Percentiles rank a stretch among this genome's conserved stretches.
Evolutionary conservation across 306 rosid genomes (phyloP).

Genomic region (Oxytropis ochrocephala): DNA sequence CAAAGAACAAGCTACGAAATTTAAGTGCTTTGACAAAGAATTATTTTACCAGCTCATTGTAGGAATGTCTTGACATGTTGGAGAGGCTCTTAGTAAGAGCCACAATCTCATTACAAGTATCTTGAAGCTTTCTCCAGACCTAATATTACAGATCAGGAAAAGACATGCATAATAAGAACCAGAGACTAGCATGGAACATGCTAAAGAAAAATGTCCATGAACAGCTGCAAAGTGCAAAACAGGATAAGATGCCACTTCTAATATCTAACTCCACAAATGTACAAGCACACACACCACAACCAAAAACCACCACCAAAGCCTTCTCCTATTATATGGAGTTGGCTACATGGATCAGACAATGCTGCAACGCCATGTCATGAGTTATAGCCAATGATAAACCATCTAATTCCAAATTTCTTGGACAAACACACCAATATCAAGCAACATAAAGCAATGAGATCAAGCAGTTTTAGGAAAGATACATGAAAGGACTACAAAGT

Average conservation of each 20-base stretch:
- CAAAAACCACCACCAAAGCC: not conserved
- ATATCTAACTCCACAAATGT: not conserved
- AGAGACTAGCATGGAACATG: not conserved
- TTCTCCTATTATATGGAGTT: not conserved
- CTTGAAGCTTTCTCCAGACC: slow-evolving; percentile 81
- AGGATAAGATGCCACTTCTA: not conserved
- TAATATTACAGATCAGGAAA: slow-evolving; percentile 25
- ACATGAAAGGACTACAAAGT: not conserved
- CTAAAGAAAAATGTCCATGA: not conserved
- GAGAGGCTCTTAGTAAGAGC: slow-evolving; percentile 70
- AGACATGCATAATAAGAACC: slow-evolving; percentile 6
- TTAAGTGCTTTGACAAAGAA: slow-evolving; percentile 1
- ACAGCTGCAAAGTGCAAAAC: not conserved
- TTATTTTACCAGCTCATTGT: slow-evolving; percentile 51
- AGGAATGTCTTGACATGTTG: slow-evolving; percentile 55
- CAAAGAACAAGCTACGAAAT: not conserved
- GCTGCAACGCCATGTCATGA: not conserved
- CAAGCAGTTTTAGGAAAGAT: not conserved
- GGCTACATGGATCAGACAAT: not conserved
- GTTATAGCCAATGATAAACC: not conserved
- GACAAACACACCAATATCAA: not conserved
- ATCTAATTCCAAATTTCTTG: not conserved
- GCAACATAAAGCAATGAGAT: not conserved
- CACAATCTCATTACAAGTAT: slow-evolving; percentile 51
- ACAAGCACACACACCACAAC: not conserved